phyloP scores from a whole-genome alignment of 108 stramenopile genomes.

The Nitzschia sp. region DNA sequence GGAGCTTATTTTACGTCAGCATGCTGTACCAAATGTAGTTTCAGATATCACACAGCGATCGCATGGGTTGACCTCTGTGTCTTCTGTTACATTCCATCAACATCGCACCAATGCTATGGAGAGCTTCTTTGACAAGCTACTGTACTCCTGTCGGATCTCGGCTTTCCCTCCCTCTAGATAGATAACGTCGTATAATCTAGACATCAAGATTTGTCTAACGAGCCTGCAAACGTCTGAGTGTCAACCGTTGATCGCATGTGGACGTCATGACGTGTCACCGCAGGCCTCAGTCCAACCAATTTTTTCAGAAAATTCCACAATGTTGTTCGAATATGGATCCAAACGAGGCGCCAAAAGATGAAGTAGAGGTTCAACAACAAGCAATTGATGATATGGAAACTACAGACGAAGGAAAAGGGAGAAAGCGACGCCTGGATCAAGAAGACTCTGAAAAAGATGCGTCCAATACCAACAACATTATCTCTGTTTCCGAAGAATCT shows the following conservation, averaged over 20 bases:
- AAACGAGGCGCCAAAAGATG: background rate
- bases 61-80: background rate
- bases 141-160: slow-evolving; percentile 12
- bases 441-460: no score
- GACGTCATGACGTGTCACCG: no score
- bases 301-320: no score
- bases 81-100: slow-evolving; percentile 4
- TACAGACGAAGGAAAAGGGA: background rate
- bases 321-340: no score
- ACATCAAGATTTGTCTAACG: no score
- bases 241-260: background rate
- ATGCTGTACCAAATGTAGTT: background rate
- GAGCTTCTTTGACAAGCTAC: slow-evolving; percentile 5
- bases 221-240: no score
- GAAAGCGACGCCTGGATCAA: slow-evolving; percentile 2
- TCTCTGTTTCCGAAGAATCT: background rate
- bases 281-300: no score
- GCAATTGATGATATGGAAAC: background rate
- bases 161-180: slow-evolving; percentile 7
- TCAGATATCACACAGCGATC: slow-evolving; percentile 16
- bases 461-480: background rate
- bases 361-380: background rate
- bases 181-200: no score
- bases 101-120: slow-evolving; percentile 2
- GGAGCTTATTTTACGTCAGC: background rate